Conservation (phyloP, 2,329 filamentous ascomycete genomes). For the Xylariales sp. region DNA sequence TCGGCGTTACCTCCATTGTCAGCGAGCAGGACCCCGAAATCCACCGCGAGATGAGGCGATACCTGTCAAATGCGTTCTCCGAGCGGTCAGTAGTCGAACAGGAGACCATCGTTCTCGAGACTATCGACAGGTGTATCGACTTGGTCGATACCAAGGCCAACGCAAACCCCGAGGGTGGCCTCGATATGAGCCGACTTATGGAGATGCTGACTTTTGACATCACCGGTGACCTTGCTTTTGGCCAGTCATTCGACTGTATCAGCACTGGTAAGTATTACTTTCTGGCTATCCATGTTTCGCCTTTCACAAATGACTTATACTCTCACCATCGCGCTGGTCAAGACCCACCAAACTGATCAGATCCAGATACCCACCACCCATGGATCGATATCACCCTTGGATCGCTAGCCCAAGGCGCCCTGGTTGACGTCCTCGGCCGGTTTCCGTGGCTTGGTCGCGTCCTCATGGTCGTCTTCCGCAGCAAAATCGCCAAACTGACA, state of each 20-base stretch:
- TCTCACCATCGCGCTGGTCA: neutral
- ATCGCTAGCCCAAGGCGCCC: constrained; percentile 11
- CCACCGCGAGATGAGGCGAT: constrained; percentile 15
- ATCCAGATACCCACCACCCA: constrained; percentile 14
- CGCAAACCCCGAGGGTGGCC: constrained; percentile 1
- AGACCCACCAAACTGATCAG: neutral
- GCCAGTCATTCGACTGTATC: constrained; percentile 13
- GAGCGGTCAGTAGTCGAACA: constrained; percentile 20
- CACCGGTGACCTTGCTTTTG: constrained; percentile 16
- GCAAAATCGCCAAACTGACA: constrained; percentile 10
- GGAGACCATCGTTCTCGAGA: constrained; percentile 14
- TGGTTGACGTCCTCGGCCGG: constrained; percentile 16
- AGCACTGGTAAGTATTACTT: constrained; percentile 13
- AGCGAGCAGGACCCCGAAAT: constrained; percentile 15
- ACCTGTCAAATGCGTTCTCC: constrained; percentile 19
- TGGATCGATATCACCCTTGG: constrained; percentile 16
- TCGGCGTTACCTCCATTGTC: constrained; percentile 14
- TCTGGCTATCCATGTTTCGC: too few species aligned
- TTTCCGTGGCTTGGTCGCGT: constrained; percentile 14
- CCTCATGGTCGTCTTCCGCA: constrained; percentile 7
- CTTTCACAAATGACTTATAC: too few species aligned
- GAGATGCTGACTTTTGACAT: constrained; percentile 18
- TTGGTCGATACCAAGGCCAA: constrained; percentile 8
- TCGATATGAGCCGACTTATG: constrained; percentile 9
- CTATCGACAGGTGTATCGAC: constrained; percentile 15